phyloP scores from a whole-genome alignment of 2,329 filamentous ascomycete genomes.

The Penicillium oxalicum region DNA sequence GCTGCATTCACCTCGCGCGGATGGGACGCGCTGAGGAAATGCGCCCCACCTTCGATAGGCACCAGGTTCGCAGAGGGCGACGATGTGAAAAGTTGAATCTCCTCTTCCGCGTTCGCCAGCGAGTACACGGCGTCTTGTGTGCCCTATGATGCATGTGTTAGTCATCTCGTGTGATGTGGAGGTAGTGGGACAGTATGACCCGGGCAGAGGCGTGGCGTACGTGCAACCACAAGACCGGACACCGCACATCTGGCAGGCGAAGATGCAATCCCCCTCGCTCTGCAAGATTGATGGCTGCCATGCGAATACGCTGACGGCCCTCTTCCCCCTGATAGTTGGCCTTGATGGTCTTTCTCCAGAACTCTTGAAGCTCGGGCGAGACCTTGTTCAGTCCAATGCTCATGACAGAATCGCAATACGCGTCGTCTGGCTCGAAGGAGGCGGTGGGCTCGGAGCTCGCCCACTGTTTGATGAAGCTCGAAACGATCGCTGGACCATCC shows the following conservation, averaged over 20 bases:
- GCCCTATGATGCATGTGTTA: conserved; percentile 8
- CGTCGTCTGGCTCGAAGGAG: conserved; percentile 38
- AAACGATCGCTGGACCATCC: conserved; percentile 36
- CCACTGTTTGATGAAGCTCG: conserved; percentile 36
- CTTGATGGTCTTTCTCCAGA: conserved; percentile 43
- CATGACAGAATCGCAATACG: conserved; percentile 43
- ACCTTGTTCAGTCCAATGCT: conserved; percentile 44
- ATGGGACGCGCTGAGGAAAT: conserved; percentile 46
- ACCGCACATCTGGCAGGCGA: conserved; percentile 43
- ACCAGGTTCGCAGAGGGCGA: conserved; percentile 40
- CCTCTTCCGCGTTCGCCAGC: conserved; percentile 6
- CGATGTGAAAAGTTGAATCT: conserved; percentile 45
- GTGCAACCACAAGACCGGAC: conserved; percentile 49
- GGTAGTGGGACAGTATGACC: too few species aligned
- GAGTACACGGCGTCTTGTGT: conserved; percentile 16
- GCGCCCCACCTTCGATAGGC: conserved; percentile 43
- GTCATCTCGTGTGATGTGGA: too few species aligned
- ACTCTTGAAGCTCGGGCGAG: conserved; percentile 33
- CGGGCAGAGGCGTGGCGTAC: conserved; percentile 24
- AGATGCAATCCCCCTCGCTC: conserved; percentile 46
- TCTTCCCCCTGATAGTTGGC: conserved; percentile 46
- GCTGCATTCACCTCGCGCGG: conserved; percentile 38
- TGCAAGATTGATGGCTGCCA: conserved; percentile 46
- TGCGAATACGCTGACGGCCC: conserved; percentile 42
- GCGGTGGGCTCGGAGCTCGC: conserved; percentile 35